Base-by-base conservation (phyloP, 78 protist species). In the Paulinella micropora region DNA sequence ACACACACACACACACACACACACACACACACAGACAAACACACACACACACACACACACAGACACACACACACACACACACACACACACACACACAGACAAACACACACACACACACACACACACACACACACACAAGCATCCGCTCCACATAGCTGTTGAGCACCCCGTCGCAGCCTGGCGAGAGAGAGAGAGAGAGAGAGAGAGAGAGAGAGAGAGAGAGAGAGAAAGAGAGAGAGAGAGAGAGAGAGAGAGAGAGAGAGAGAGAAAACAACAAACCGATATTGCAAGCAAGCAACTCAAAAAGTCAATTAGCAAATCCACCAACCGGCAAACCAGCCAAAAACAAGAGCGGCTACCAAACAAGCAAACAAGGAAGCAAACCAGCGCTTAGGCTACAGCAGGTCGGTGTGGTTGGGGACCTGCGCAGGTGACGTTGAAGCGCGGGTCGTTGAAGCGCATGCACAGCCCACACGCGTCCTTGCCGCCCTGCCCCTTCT, bases 401-500 rank as follows among this genome's bases (percentile, higher is more conserved):
- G 73, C 9, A 15, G 32, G 15, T 15, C 32, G 32, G 73, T 26
- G 73, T 26, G 73, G 73, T 26, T 9, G 15, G 73, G 9, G 9
- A 9, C 15, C 73, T 15, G 15, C 15, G 73, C 9, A 64, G 32
- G 15, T 9, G 73, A 15, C 15, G 32, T 64, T 9, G 32, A 9
- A 64, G 73, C 88, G 35, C 87, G 79, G 31, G 34, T 2, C 82
- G 37, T 9, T 4, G 67, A 39, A 4, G 35, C 88, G 79, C 23
- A 64, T 77, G 77, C 88, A 86, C 88, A 86, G 79, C 0, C 88
- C 88, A 77, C 88, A 86, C n/a, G 88, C 88, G 64, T n/a, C n/a
- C n/a, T n/a, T n/a, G n/a, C n/a, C n/a, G n/a, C n/a, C n/a, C n/a
- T n/a, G n/a, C n/a, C n/a, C n/a, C n/a, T n/a, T n/a, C n/a, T n/a